Evolutionary conservation across 2,329 filamentous ascomycete genomes (phyloP), one percentile per base, ranked within the genome.

Genomic region (Cercospora zeina): DNA sequence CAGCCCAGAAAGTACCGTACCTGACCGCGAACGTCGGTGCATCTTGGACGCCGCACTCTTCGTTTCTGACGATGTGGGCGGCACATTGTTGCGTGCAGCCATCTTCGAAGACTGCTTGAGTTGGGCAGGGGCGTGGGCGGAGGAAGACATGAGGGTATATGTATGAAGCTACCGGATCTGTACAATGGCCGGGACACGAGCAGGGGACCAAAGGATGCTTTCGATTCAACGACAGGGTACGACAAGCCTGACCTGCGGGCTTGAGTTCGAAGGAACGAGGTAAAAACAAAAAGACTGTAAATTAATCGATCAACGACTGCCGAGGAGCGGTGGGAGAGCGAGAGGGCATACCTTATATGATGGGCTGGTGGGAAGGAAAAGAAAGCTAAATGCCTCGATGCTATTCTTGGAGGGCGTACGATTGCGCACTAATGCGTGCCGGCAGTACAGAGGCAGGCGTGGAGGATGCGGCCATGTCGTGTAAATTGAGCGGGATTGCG

Each of bases 11-110:
- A 64, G 36, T 39, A 66, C 85, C 89, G 74, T 84, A 96, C 93
- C 93, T 86, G 92, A 96, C 79, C 93, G 87, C 78, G 93, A 97
- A 74, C 93, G 87, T 77, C 92, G 88, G 78, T 97, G 93, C 87
- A 95, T 92, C 82, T 96, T 93, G 72, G 87, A 80, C 78, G 90
- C 89, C 74, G 85, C 80, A 79, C 74, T 71, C 69, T 81, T 82
- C 66, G 79, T 74, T 63, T 89, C 91, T 53, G 63, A 49, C 49
- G 60, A 50, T 65, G 69, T 65, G 34, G 69, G 63, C 67, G 85
- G 76, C 72, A 81, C 72, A 62, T 75, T 75, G 64, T 76, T 78
- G 67, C 78, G 76, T 59, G 79, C 81, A 67, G 79, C 78, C 77
- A 82, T 82, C 69, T 78, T 83, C 67, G 78, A 62, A 60, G 59